Conservation (phyloP, 805 yeast species). For the Saturnispora sekii region DNA sequence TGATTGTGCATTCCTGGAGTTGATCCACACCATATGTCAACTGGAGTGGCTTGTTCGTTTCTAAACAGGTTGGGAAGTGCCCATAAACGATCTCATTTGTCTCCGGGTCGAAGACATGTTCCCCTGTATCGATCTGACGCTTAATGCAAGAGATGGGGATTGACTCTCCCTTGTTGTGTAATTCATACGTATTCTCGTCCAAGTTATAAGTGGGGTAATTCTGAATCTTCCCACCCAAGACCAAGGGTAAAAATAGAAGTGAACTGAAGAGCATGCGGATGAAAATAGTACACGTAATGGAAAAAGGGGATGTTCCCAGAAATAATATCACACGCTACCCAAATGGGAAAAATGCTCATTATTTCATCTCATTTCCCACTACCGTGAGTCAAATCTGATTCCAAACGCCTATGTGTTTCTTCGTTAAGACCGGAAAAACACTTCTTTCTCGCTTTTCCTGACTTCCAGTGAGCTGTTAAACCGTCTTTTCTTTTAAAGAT, state of each 20-base stretch:
- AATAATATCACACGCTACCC: too few relatives aligned
- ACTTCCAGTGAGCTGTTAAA: constrained; percentile 29
- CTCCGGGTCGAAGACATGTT: constrained; percentile 54
- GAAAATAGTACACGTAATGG: too few relatives aligned
- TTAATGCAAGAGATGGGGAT: constrained; percentile 50
- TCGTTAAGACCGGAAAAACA: constrained; percentile 20
- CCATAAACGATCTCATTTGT: constrained; percentile 47
- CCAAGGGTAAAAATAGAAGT: background rate
- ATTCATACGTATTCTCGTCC: constrained; percentile 11
- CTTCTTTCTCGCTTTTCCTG: constrained; percentile 26
- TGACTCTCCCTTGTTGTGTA: constrained; percentile 29
- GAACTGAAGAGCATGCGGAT: too few relatives aligned
- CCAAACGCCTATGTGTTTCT: constrained; percentile 6
- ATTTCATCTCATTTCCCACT: background rate
- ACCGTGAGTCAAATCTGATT: constrained; percentile 1
- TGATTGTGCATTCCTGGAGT: constrained; percentile 50
- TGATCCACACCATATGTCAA: constrained; percentile 44
- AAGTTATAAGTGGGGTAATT: constrained; percentile 21
- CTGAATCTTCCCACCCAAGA: constrained; percentile 15
- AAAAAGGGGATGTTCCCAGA: background rate
- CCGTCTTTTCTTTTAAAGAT: constrained; percentile 29
- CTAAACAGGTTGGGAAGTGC: constrained; percentile 53
- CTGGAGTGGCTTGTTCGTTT: constrained; percentile 51
- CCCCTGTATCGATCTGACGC: constrained; percentile 67
- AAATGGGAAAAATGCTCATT: background rate